Conservation (phyloP, 495 filamentous ascomycete genomes). For the Acidiella bohemica region DNA sequence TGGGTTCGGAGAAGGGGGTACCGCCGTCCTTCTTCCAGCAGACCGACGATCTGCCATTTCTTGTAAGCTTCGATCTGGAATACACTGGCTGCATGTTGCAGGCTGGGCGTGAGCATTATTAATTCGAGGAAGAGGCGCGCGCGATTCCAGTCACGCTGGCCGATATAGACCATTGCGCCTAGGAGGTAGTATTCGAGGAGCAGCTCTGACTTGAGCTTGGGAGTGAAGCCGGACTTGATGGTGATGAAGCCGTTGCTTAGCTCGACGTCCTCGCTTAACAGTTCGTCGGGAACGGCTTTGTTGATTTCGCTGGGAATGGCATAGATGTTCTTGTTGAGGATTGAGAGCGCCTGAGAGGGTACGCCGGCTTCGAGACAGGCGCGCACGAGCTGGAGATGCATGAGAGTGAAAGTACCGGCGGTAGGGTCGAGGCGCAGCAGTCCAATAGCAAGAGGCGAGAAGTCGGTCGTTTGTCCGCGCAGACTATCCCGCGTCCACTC, state of each 20-base stretch:
- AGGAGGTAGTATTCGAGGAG: conserved; percentile 68
- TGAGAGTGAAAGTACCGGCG: conserved; percentile 54
- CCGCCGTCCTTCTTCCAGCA: conserved; percentile 59
- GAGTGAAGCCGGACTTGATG: conserved; percentile 41
- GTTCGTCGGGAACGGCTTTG: conserved; percentile 19
- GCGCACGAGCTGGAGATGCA: conserved; percentile 47
- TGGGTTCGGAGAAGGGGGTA: conserved; percentile 35
- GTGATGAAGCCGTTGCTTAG: conserved; percentile 41
- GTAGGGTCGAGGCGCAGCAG: conserved; percentile 61
- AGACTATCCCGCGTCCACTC: conserved; percentile 22
- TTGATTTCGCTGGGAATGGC: conserved; percentile 40
- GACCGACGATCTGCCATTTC: conserved; percentile 73
- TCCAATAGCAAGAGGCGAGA: conserved; percentile 46
- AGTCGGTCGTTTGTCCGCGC: conserved; percentile 29
- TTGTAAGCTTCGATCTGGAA: conserved; percentile 85
- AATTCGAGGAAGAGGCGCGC: conserved; percentile 58
- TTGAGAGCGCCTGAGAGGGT: conserved; percentile 44
- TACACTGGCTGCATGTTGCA: conserved; percentile 44
- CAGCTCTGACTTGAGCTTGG: conserved; percentile 39
- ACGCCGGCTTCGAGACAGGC: conserved; percentile 44
- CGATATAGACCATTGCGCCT: conserved; percentile 67
- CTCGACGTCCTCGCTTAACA: conserved; percentile 20
- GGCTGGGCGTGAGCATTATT: conserved; percentile 51
- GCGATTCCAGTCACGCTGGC: conserved; percentile 53
- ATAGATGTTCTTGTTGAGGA: conserved; percentile 55